phyloP scores from a whole-genome alignment of 1,284 basidiomycete species.

The Cryptococcus deneoformans region DNA sequence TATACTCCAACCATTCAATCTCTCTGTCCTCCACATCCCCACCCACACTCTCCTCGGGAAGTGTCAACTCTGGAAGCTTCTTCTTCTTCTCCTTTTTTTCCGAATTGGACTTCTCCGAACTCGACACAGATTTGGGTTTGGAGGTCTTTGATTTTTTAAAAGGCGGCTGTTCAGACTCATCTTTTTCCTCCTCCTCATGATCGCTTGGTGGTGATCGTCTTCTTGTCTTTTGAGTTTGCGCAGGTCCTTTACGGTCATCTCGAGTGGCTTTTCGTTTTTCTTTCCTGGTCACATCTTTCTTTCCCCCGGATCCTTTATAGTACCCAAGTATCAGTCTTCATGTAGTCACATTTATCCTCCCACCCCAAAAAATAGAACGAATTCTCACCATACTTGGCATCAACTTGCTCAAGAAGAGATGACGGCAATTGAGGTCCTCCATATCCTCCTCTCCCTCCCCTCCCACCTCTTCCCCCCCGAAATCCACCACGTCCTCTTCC shows the following conservation, averaged over 20 bases:
- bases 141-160: neutral
- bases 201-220: conserved; percentile 3
- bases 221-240: neutral
- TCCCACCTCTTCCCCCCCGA: conserved; percentile 4
- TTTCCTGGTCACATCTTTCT: conserved; percentile 5
- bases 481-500: no score
- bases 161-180: neutral
- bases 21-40: conserved; percentile 66
- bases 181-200: conserved; percentile 10
- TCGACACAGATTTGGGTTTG: neutral
- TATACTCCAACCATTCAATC: conserved; percentile 71
- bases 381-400: conserved; percentile 25
- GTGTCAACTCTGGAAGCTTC: conserved; percentile 27
- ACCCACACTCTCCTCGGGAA: conserved; percentile 35
- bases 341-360: neutral
- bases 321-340: neutral
- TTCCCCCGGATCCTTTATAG: neutral
- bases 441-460: conserved; percentile 4
- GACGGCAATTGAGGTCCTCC: conserved; percentile 36
- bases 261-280: conserved; percentile 15
- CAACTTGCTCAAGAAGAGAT: conserved; percentile 34
- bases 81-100: conserved; percentile 15
- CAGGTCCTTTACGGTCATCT: conserved; percentile 7
- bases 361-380: conserved; percentile 1
- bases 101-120: neutral